Evolutionary conservation across 768 basidiomycete species (phyloP), one percentile per base, ranked within the genome.

Genomic region (Suillus variegatus): DNA sequence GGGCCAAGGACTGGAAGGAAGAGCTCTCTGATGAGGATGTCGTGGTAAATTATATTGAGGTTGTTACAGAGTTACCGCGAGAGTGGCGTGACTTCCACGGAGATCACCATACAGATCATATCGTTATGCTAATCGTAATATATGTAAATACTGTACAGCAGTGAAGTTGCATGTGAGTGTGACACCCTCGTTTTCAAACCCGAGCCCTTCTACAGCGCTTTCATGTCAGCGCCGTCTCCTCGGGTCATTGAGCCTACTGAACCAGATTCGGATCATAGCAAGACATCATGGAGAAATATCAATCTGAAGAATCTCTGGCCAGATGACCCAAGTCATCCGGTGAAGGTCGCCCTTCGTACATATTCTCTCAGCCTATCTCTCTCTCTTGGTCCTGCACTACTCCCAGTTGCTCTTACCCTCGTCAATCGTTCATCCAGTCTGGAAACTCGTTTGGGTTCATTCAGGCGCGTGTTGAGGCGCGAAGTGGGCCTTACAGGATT

Each of bases 401-500:
- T 91, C 3, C 85, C 88, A 1, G 81, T 89, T 65, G 41, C 86
- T 13, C 75, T 79, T 1, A 76, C 83, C 6, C 67, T 79, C 1
- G 32, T 77, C 13, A 56, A 67, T 35, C 74, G 67, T 66, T 65
- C 70, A 56, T 68, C 70, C 28, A 65, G 64, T 9, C 69, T 83
- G 49, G 68, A 69, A 66, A 40, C 51, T 9, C 70, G 62, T 20
- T 51, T 56, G 41, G 46, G 14, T 2, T 14, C 25, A 28, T 62
- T 77, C 51, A 64, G 65, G 63, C 76, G 79, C 56, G 73, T 87
- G 14, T 74, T 93, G 10, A 77, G 70, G 62, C 82, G 85, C 47
- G 90, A 93, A 71, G 74, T 91, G 13, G 82, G 83, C 9, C 67
- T 82, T 44, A 86, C 85, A 64, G 86, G 90, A 16, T 91, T 93